Evolutionary conservation across 2,329 filamentous ascomycete genomes (phyloP).

Genomic region (Myotisia sp.): DNA sequence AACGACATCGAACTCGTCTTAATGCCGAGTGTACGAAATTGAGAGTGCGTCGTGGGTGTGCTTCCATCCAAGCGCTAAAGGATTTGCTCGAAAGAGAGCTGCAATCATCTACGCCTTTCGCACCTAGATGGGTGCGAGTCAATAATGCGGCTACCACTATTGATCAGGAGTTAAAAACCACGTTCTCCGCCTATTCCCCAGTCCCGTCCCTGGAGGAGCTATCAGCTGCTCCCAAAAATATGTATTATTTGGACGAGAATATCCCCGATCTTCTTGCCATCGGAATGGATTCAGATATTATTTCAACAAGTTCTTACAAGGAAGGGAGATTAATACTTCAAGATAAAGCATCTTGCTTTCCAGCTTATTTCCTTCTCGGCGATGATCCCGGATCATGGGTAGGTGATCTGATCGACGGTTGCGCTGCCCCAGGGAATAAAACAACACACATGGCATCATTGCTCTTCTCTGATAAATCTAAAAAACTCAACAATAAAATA

Average conservation of each 20-base stretch:
- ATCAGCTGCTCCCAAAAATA: constrained; percentile 28
- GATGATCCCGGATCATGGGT: constrained; percentile 35
- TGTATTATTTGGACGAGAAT: constrained; percentile 60
- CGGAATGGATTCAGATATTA: constrained; percentile 56
- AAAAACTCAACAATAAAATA: constrained; percentile 35
- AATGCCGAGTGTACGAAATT: constrained; percentile 69
- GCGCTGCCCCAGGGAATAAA: constrained; percentile 92
- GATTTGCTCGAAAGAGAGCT: constrained; percentile 23
- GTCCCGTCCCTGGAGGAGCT: constrained; percentile 46
- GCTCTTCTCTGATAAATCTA: constrained; percentile 24
- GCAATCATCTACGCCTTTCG: constrained; percentile 27
- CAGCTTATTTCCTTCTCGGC: constrained; percentile 66
- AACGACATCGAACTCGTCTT: constrained; percentile 68
- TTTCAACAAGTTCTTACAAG: constrained; percentile 57
- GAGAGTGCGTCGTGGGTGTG: constrained; percentile 55
- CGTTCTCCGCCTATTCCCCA: constrained; percentile 51
- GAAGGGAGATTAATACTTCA: constrained; percentile 74
- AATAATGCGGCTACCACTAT: constrained; percentile 64
- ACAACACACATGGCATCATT: constrained; percentile 85
- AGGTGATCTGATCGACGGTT: constrained; percentile 78
- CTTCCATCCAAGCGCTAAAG: constrained; percentile 51
- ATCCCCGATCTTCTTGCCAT: constrained; percentile 74
- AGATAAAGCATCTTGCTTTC: constrained; percentile 95
- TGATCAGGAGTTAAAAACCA: constrained; percentile 56
- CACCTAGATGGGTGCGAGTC: constrained; percentile 84